Conservation (phyloP, 2,329 filamentous ascomycete species). For the Aspergillus nomiae region DNA sequence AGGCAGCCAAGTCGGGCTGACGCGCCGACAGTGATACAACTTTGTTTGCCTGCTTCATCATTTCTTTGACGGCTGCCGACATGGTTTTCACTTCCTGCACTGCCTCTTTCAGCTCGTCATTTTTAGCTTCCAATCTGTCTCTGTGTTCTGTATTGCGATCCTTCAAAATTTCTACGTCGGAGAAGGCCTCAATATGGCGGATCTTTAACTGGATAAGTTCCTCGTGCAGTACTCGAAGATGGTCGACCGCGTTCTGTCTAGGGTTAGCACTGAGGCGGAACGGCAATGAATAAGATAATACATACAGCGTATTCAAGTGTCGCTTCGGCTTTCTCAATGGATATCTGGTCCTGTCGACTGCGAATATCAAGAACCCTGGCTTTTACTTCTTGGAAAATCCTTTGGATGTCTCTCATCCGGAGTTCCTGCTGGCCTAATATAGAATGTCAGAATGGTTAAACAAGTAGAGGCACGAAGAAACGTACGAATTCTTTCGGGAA, state of each 20-base stretch:
- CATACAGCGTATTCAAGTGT: constrained; percentile 59
- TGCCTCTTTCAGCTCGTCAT: constrained; percentile 43
- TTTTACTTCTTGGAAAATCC: constrained; percentile 45
- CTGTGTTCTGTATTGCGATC: constrained; percentile 64
- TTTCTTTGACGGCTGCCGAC: constrained; percentile 19
- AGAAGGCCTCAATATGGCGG: constrained; percentile 75
- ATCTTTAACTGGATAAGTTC: constrained; percentile 70
- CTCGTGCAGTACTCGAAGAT: constrained; percentile 63
- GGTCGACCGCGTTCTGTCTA: constrained; percentile 58
- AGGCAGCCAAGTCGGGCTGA: constrained; percentile 33
- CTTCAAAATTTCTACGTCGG: constrained; percentile 72
- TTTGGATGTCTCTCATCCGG: constrained; percentile 47
- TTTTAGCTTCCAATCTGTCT: constrained; percentile 44
- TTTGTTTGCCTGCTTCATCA: constrained; percentile 18
- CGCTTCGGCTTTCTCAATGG: constrained; percentile 59
- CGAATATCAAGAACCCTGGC: constrained; percentile 55
- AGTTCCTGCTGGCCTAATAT: constrained; percentile 48
- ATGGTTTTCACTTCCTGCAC: constrained; percentile 37
- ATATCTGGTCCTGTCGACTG: constrained; percentile 57
- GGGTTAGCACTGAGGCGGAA: constrained; percentile 10
- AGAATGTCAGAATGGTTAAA: constrained; percentile 26
- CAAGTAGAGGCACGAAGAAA: constrained; percentile 13
- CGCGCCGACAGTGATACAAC: constrained; percentile 15
- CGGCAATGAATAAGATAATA: constrained; percentile 12
- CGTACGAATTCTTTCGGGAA: constrained; percentile 73